Percentiles rank a stretch among this genome's conserved stretches.
Evolutionary conservation across 306 rosid species (phyloP).

Genomic region (Pueraria montana): DNA sequence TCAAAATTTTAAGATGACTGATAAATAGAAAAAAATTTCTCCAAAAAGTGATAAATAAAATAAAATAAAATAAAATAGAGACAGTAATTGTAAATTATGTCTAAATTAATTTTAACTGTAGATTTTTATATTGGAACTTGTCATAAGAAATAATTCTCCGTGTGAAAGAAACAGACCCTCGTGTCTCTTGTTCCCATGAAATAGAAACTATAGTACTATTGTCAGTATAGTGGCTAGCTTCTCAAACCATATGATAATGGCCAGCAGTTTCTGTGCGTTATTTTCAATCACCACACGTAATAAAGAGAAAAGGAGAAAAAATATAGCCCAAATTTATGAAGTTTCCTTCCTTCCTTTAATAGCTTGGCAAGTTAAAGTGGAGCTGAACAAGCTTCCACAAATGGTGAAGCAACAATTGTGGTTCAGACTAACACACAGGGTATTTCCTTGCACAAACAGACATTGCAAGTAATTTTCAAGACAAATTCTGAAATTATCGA

Average conservation of each 20-base stretch:
- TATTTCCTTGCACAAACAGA: not conserved
- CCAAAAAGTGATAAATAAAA: no score
- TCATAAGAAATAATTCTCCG: not conserved
- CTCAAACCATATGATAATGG: not conserved
- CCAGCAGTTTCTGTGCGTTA: not conserved
- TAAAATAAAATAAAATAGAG: no score
- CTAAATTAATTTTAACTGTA: no score
- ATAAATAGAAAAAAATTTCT: no score
- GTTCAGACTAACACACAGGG: not conserved
- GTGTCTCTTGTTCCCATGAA: not conserved
- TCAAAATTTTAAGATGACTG: no score
- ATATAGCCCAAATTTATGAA: not conserved
- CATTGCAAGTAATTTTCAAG: not conserved
- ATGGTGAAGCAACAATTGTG: slow-evolving; percentile 7
- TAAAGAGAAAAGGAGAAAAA: not conserved
- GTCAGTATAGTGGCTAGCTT: not conserved
- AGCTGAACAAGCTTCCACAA: slow-evolving; percentile 3
- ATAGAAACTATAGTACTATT: no score
- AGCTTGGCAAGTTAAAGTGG: slow-evolving; percentile 2
- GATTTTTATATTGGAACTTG: no score
- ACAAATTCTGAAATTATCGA: not conserved
- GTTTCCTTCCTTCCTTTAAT: slow-evolving; percentile 14
- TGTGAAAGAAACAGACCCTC: not conserved
- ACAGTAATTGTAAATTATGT: no score
- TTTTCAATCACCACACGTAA: not conserved